Conservation (phyloP, 495 filamentous ascomycete species). For the Tuber borchii region DNA sequence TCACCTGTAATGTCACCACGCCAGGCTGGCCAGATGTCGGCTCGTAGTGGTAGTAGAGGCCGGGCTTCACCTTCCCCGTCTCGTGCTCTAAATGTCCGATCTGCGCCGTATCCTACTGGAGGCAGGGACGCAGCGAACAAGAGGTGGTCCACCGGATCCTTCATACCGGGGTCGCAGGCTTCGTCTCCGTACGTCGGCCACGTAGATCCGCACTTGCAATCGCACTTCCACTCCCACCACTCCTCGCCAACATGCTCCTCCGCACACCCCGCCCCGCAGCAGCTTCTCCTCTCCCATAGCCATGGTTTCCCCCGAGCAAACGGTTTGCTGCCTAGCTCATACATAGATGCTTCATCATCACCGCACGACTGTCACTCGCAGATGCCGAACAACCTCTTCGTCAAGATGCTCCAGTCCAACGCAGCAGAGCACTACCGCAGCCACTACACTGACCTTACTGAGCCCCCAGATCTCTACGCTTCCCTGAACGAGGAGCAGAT, state of each 20-base stretch:
- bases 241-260: slow-evolving; percentile 53
- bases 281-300: slow-evolving; percentile 47
- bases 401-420: slow-evolving; percentile 64
- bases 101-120: slow-evolving; percentile 59
- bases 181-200: slow-evolving; percentile 54
- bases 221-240: slow-evolving; percentile 47
- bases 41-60: slow-evolving; percentile 45
- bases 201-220: slow-evolving; percentile 41
- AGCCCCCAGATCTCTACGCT: slow-evolving; percentile 66
- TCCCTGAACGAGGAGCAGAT: slow-evolving; percentile 61
- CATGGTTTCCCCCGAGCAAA: slow-evolving; percentile 46
- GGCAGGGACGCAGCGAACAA: slow-evolving; percentile 52
- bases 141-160: slow-evolving; percentile 66
- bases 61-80: slow-evolving; percentile 61
- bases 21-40: slow-evolving; percentile 19
- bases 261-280: slow-evolving; percentile 46
- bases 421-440: slow-evolving; percentile 56
- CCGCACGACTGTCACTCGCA: slow-evolving; percentile 44
- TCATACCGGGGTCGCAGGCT: slow-evolving; percentile 48
- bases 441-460: slow-evolving; percentile 59
- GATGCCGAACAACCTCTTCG: slow-evolving; percentile 49
- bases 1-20: slow-evolving; percentile 37
- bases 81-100: slow-evolving; percentile 50
- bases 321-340: slow-evolving; percentile 45
- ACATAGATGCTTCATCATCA: slow-evolving; percentile 43